Conservation (phyloP, 208 protist species). For the Leishmania arabica region DNA sequence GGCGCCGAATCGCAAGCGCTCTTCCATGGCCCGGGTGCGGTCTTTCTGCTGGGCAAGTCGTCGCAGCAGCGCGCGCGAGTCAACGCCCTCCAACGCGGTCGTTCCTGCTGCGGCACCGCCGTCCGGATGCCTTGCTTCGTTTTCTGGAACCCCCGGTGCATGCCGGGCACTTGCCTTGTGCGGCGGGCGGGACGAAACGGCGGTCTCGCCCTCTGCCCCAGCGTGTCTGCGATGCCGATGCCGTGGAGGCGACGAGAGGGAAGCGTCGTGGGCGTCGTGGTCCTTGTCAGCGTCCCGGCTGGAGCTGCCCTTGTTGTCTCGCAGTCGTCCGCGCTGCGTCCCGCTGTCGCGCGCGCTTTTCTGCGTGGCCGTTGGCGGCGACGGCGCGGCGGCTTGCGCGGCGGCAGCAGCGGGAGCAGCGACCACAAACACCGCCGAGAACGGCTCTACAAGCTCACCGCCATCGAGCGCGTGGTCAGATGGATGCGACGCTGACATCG, state of each 20-base stretch:
- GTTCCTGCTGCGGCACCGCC: neutral
- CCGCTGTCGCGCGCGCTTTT: neutral
- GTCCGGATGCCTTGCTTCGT: neutral
- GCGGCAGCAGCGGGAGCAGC: neutral
- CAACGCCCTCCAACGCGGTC: neutral
- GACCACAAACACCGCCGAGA: conserved; percentile 1
- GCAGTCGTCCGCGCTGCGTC: neutral
- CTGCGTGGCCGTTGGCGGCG: neutral
- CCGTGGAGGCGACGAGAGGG: neutral
- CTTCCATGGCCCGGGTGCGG: conserved; percentile 30
- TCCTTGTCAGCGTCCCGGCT: conserved; percentile 1
- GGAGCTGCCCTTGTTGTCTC: neutral
- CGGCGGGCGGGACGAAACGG: neutral
- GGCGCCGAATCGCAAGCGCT: conserved; percentile 6
- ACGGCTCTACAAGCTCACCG: conserved; percentile 20
- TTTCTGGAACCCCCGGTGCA: neutral
- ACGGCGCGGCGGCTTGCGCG: neutral
- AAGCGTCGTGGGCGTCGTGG: neutral
- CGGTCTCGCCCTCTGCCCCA: neutral
- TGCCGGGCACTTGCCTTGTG: conserved; percentile 5
- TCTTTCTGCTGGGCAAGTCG: conserved; percentile 29
- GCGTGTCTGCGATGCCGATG: neutral
- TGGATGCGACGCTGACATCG: neutral
- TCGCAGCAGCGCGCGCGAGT: conserved; percentile 29
- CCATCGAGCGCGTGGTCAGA: conserved; percentile 17